Evolutionary conservation across 208 protist species (phyloP), one percentile per base, ranked within the genome.

Genomic region (Novymonas esmeraldas): DNA sequence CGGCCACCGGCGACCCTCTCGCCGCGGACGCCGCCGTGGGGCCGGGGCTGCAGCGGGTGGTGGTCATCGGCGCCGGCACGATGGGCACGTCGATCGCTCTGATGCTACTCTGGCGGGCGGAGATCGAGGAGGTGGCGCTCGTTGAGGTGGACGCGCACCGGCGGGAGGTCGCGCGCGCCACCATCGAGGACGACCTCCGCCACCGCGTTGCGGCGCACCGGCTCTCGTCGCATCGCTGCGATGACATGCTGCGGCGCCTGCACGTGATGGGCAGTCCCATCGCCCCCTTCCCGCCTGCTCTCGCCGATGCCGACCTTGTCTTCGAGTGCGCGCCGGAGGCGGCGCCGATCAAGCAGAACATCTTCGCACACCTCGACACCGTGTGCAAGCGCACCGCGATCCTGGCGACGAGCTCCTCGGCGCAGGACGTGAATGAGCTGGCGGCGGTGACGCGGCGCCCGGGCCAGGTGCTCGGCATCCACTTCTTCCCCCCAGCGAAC

Each of bases 401-500:
- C 45, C 63, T 97, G 2, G 89, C 79, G 5, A 81, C 82, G 16
- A 87, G 88, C 66, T 83, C 84, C 2, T 89, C 81, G 7, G 81
- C 82, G 44, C 61, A 84, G 31, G 68, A 76, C 24, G 76, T 96
- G n/a, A 70, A 85, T 45, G 79, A 88, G 44, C 76, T 97, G 42
- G 91, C 85, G 3, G 52, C 62, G 26, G 76, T 76, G 45, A 93
- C 86, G 49, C 50, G 46, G 26, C 72, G 81, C 26, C 81, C 81
- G 6, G 74, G 87, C 31, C 73, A 64, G 44, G 78, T 97, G 3
- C 48, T 95, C 55, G 90, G 92, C n/a, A 68, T 87, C 11, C 88
- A 95, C 55, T 97, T 98, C 60, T 90, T 90, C 70, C 79, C 77
- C 7, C 95, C 93, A 6, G 80, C 89, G n/a, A 81, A 97, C 60